Conservation (phyloP, 176 grass and related monocot genomes). For the Eleusine indica region DNA sequence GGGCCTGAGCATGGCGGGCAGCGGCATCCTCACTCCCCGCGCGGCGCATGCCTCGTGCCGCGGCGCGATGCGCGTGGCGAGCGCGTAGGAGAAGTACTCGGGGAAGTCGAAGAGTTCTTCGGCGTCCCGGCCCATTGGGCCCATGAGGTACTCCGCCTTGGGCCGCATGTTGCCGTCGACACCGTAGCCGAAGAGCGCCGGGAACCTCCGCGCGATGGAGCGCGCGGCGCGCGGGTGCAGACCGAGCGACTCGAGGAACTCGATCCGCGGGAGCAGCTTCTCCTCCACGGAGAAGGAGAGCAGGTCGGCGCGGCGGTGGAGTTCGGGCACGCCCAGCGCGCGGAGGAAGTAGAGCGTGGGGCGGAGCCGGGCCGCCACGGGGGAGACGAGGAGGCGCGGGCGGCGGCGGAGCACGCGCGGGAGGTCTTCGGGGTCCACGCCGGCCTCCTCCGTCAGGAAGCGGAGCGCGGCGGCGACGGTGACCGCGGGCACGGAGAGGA, state of each 20-base stretch:
- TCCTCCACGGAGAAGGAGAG: conserved; percentile 92
- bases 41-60: conserved; percentile 62
- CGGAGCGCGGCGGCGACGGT: conserved; percentile 53
- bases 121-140: conserved; percentile 57
- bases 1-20: conserved; percentile 74
- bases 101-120: conserved; percentile 80
- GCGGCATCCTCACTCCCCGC: conserved; percentile 58
- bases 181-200: conserved; percentile 76
- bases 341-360: conserved; percentile 91
- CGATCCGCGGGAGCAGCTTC: conserved; percentile 77
- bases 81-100: conserved; percentile 82
- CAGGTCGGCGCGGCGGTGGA: conserved; percentile 64
- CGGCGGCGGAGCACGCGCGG: conserved; percentile 62
- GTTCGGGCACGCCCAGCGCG: conserved; percentile 61
- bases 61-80: conserved; percentile 61
- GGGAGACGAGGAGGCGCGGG: conserved; percentile 76
- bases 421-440: conserved; percentile 50
- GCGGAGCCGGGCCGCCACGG: conserved; percentile 59
- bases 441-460: conserved; percentile 62
- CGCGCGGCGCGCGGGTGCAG: conserved; percentile 54
- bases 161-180: conserved; percentile 78
- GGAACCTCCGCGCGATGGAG: conserved; percentile 82
- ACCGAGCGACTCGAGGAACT: conserved; percentile 75
- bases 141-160: conserved; percentile 67
- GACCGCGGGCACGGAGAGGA: conserved; percentile 54